A percentile compares a stretch with the other conserved stretches of the same genome.
phyloP scores from a whole-genome alignment of 2,329 filamentous ascomycete species.

The Aspergillus ochraceus region DNA sequence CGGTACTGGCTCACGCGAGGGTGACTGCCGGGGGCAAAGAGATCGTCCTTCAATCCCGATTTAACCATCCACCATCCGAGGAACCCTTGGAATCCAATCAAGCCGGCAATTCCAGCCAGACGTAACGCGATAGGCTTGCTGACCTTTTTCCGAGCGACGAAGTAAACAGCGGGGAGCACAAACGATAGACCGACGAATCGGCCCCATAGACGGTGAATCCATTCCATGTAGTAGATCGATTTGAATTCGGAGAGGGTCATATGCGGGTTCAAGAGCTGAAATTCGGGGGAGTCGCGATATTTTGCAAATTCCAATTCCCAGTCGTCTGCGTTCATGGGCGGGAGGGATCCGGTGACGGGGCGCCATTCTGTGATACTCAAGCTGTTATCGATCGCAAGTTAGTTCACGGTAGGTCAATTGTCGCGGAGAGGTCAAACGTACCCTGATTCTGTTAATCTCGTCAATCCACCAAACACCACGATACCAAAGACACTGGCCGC shows the following conservation, averaged over 20 bases:
- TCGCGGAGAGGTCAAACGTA: conserved; percentile 35
- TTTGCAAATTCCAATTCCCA: conserved; percentile 94
- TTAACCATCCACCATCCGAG: conserved; percentile 99
- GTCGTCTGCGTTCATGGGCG: conserved; percentile 73
- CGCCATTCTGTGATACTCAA: conserved; percentile 99
- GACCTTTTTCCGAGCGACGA: conserved; percentile 77
- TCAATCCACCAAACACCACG: conserved; percentile 91
- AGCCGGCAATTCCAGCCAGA: conserved; percentile 76
- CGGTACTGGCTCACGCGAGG: conserved; percentile 94
- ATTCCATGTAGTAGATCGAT: conserved; percentile 99
- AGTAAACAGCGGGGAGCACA: conserved; percentile 83
- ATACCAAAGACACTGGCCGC: conserved; percentile 95
- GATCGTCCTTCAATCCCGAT: conserved; percentile 89
- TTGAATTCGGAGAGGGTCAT: conserved; percentile 96
- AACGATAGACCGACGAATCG: conserved; percentile 88
- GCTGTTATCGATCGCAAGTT: conserved; percentile 46
- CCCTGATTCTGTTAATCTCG: conserved; percentile 93
- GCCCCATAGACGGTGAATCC: conserved; percentile 93
- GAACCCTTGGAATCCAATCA: conserved; percentile 93
- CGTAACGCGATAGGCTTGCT: conserved; percentile 74
- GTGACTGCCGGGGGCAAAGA: conserved; percentile 87
- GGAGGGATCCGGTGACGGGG: conserved; percentile 88
- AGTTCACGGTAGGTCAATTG: neutral
- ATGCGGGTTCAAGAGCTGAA: conserved; percentile 83
- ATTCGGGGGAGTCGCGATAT: conserved; percentile 91